Conservation (phyloP, 164 flowering plant species). For the Vitis amurensis region DNA sequence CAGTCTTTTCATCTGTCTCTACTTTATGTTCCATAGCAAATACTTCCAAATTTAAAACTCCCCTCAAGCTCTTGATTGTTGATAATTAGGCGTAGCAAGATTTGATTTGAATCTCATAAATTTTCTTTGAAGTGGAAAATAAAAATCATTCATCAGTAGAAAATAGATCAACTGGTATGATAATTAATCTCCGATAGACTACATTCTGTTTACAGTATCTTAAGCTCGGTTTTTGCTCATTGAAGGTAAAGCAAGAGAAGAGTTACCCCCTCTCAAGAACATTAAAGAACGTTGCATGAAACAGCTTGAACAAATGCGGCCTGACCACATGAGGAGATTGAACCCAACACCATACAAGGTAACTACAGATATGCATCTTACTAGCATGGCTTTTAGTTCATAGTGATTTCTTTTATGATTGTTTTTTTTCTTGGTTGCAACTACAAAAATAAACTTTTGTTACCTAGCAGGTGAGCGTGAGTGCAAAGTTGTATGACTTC, state of each 20-base stretch:
- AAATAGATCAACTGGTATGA: background rate
- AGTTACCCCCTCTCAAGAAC: constrained; percentile 57
- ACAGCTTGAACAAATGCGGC: constrained; percentile 88
- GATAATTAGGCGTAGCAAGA: too few relatives aligned
- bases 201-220: constrained; percentile 1
- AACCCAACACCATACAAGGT: constrained; percentile 99
- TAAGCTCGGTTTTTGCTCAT: constrained; percentile 12
- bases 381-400: background rate
- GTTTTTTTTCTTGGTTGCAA: background rate
- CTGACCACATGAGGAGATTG: constrained; percentile 96
- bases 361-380: background rate
- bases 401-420: background rate
- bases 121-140: too few relatives aligned
- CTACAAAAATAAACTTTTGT: background rate
- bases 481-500: constrained; percentile 92
- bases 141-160: background rate
- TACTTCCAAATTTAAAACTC: too few relatives aligned
- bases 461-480: constrained; percentile 83
- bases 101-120: too few relatives aligned
- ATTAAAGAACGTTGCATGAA: constrained; percentile 76
- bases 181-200: background rate
- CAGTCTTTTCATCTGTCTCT: too few relatives aligned
- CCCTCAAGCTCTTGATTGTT: too few relatives aligned
- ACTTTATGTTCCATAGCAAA: too few relatives aligned
- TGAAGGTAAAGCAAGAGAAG: constrained; percentile 63